Percentiles rank a stretch among this genome's conserved stretches.
Evolutionary conservation across 1,284 basidiomycete genomes (phyloP).

Genomic region (Kwoniella shivajii): DNA sequence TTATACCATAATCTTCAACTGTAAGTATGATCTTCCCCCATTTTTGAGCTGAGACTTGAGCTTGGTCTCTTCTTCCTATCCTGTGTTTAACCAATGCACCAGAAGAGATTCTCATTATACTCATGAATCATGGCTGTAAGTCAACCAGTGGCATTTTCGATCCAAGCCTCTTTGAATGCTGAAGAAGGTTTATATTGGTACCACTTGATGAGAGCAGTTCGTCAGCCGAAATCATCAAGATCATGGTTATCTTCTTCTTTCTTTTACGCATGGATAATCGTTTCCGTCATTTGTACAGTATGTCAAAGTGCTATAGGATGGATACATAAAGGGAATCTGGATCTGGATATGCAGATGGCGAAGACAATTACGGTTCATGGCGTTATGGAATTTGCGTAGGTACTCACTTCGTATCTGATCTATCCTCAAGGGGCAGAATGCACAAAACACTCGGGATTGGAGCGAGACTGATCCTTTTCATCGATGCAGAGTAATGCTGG

Average conservation of each 20-base stretch:
- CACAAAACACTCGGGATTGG: no score
- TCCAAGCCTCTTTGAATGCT: slow-evolving; percentile 35
- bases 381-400: slow-evolving; percentile 30
- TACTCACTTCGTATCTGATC: background rate
- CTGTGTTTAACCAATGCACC: background rate
- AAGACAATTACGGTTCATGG: slow-evolving; percentile 23
- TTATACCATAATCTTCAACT: slow-evolving; percentile 23
- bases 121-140: no score
- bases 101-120: no score
- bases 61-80: background rate
- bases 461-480: background rate
- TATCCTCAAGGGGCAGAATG: background rate
- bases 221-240: slow-evolving; percentile 23
- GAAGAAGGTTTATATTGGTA: slow-evolving; percentile 44
- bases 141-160: slow-evolving; percentile 29
- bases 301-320: slow-evolving; percentile 21
- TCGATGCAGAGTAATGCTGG: slow-evolving; percentile 21
- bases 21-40: slow-evolving; percentile 12
- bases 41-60: background rate
- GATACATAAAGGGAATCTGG: slow-evolving; percentile 21
- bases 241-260: slow-evolving; percentile 34
- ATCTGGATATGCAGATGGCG: slow-evolving; percentile 16
- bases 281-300: slow-evolving; percentile 16
- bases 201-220: slow-evolving; percentile 37
- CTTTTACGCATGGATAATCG: slow-evolving; percentile 38